Conservation (phyloP, 2,329 filamentous ascomycete genomes). For the Fusarium sp. region DNA sequence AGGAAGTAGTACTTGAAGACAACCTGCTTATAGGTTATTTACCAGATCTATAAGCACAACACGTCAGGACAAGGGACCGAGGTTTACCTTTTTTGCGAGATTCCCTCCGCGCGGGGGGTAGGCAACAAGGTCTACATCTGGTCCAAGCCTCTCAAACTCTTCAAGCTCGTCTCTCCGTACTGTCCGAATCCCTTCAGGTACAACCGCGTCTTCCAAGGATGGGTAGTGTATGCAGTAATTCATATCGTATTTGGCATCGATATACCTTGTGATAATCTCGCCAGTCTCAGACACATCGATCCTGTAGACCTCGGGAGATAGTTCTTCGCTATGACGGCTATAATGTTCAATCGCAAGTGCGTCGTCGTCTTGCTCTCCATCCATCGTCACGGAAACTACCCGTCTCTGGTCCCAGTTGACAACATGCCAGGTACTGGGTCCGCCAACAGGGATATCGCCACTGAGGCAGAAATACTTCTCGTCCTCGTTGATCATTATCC, state of each 20-base stretch:
- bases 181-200: conserved; percentile 34
- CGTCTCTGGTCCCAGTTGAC: conserved; percentile 47
- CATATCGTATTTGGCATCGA: conserved; percentile 43
- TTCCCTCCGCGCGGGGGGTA: accelerated
- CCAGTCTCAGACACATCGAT: conserved; percentile 42
- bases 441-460: conserved; percentile 24
- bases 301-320: conserved; percentile 32
- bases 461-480: neutral
- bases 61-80: too few relatives aligned
- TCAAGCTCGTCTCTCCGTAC: conserved; percentile 41
- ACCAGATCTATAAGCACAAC: too few relatives aligned
- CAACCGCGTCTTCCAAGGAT: conserved; percentile 28
- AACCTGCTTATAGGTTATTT: neutral
- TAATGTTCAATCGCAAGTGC: conserved; percentile 42
- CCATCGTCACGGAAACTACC: conserved; percentile 47
- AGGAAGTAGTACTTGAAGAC: conserved; percentile 52
- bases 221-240: conserved; percentile 47
- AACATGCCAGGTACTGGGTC: conserved; percentile 47
- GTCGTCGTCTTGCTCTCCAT: conserved; percentile 46
- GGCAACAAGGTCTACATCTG: conserved; percentile 44
- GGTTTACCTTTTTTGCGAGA: neutral
- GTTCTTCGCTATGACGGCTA: conserved; percentile 24
- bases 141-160: conserved; percentile 46
- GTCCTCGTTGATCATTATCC: too few relatives aligned
- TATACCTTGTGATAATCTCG: conserved; percentile 41